Evolutionary conservation across 805 yeast genomes (phyloP), one percentile per base, ranked within the genome.

Genomic region (Kluyveromyces siamensis): DNA sequence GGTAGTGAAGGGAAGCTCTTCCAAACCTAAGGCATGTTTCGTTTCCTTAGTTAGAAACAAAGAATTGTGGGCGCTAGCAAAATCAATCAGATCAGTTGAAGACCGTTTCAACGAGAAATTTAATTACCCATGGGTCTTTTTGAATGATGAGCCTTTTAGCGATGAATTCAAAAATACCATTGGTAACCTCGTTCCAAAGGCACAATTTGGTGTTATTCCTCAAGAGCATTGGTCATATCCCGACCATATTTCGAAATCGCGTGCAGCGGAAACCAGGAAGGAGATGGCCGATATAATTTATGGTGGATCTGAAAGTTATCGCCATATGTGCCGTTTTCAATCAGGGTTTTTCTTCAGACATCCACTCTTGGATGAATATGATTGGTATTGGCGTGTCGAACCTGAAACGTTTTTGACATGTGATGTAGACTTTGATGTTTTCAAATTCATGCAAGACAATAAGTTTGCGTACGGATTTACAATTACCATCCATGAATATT

Each of bases 371-470:
- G 72, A 72, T 48, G 83, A 86, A n/a, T 88, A 81, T 66, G 88
- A 85, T 52, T 89, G 83, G 75, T 89, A 89, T 73, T 89, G 96
- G 96, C 80, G 96, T 70, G 95, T 89, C 48, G 96, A 89, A 68
- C 96, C 96, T 17, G 86, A 81, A 63, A 77, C 85, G 63, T 77
- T 78, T 66, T 77, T 88, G 58, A 83, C 73, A 68, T 88, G 96
- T 73, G 96, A 89, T 67, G 72, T 89, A 50, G 80, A 83, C 60
- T 84, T 81, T 66, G 95, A 86, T 65, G 72, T 84, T 30, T 87
- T 87, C 78, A 80, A 83, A 68, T 87, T 74, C 67, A 86, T 87
- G 95, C 73, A 76, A 55, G 91, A 85, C 54, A 83, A 84, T 61
- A 71, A 77, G 55, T 84, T 84, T 70, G 76, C 72, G 55, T 87